A percentile compares a stretch with the other conserved stretches of the same genome.
phyloP scores from a whole-genome alignment of 2,329 filamentous ascomycete species.

The Sphaerulina musiva region DNA sequence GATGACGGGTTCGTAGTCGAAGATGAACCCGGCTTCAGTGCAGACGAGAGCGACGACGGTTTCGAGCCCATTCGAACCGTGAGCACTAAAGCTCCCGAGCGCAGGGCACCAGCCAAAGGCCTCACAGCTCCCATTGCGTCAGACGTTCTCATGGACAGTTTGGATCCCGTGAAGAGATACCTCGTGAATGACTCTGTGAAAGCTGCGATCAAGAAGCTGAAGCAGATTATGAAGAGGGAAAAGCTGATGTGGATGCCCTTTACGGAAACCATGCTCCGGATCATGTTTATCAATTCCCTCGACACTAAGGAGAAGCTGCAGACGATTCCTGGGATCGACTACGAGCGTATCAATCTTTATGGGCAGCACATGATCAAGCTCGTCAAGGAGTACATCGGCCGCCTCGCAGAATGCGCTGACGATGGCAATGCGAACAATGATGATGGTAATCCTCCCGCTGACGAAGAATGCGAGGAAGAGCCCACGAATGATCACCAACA shows the following conservation, averaged over 20 bases:
- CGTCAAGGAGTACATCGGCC: conserved; percentile 39
- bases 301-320: conserved; percentile 56
- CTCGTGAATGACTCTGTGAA: conserved; percentile 60
- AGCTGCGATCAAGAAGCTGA: conserved; percentile 55
- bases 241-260: conserved; percentile 56
- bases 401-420: conserved; percentile 26
- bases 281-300: conserved; percentile 68
- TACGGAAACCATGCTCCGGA: conserved; percentile 60
- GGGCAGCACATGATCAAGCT: conserved; percentile 57
- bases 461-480: conserved; percentile 41
- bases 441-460: conserved; percentile 15
- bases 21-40: conserved; percentile 31
- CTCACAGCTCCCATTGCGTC: conserved; percentile 55
- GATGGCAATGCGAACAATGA: conserved; percentile 13
- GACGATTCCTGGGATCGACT: conserved; percentile 56
- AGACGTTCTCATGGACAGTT: conserved; percentile 48
- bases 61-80: conserved; percentile 38
- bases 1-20: conserved; percentile 34
- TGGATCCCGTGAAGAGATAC: conserved; percentile 56
- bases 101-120: conserved; percentile 31
- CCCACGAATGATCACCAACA: conserved; percentile 41
- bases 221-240: conserved; percentile 55
- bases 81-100: conserved; percentile 35
- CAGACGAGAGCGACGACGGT: conserved; percentile 39
- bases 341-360: conserved; percentile 55